These are phyloP conservation scores for Panicum hallii DNA, from an alignment of 202 grass and related monocot species.

Conservation along the genomic window DNA sequence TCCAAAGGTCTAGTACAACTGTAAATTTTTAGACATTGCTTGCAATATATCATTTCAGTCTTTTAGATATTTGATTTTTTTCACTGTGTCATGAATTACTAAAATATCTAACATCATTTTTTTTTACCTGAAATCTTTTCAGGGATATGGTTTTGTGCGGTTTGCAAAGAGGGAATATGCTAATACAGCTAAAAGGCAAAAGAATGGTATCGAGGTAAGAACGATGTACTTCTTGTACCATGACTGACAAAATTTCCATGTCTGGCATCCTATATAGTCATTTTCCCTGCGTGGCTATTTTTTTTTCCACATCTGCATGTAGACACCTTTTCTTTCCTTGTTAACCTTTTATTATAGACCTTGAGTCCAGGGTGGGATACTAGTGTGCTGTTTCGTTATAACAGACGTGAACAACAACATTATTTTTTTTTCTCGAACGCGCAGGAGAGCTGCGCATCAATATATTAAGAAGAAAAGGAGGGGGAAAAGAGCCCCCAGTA, in stretches of 20 bases:
- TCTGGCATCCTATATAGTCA: background rate
- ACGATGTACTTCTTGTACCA: slow-evolving; percentile 21
- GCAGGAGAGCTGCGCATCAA: no score
- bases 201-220: slow-evolving; percentile 67
- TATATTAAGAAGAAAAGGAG: no score
- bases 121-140: slow-evolving; percentile 25
- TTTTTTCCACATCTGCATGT: background rate
- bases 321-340: background rate
- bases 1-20: slow-evolving; percentile 66
- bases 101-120: background rate
- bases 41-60: slow-evolving; percentile 29
- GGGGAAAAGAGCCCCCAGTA: no score
- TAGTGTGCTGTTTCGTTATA: slow-evolving; percentile 13
- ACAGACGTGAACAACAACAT: background rate
- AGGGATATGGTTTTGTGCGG: slow-evolving; percentile 90
- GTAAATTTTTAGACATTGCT: slow-evolving; percentile 20
- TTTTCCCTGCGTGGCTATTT: background rate
- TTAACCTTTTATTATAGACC: background rate
- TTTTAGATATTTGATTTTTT: background rate
- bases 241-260: slow-evolving; percentile 28
- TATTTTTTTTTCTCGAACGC: no score
- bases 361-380: slow-evolving; percentile 6
- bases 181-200: slow-evolving; percentile 66
- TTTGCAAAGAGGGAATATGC: slow-evolving; percentile 71
- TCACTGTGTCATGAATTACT: slow-evolving; percentile 25